Evolutionary conservation across 768 basidiomycete species (phyloP).

Genomic region (Russula dissimulans): DNA sequence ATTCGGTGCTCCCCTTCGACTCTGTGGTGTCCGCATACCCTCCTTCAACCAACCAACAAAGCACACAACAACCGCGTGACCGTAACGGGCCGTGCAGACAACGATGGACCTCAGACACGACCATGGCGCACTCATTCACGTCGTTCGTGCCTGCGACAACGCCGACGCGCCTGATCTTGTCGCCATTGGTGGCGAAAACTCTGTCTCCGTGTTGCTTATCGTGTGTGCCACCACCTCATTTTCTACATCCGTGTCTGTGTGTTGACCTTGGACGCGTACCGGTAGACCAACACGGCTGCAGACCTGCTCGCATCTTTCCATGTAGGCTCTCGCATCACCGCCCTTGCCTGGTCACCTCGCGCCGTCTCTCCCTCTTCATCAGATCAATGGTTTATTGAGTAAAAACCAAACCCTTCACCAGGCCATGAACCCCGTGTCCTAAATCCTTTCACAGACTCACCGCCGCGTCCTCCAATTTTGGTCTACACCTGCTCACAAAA

Average conservation of each 20-base stretch:
- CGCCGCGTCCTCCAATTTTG: constrained; percentile 59
- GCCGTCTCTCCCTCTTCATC: constrained; percentile 56
- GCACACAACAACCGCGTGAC: too few relatives aligned
- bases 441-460: constrained; percentile 40
- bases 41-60: neutral
- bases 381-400: constrained; percentile 70
- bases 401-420: constrained; percentile 19
- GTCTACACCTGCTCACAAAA: constrained; percentile 62
- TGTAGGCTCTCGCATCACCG: constrained; percentile 59
- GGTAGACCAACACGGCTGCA: constrained; percentile 31
- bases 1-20: constrained; percentile 40
- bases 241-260: constrained; percentile 9
- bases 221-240: constrained; percentile 33
- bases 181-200: constrained; percentile 65
- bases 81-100: neutral
- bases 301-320: constrained; percentile 60
- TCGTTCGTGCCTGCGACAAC: constrained; percentile 52
- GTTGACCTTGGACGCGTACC: constrained; percentile 27
- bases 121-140: constrained; percentile 52
- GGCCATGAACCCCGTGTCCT: constrained; percentile 7
- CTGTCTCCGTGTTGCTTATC: constrained; percentile 58
- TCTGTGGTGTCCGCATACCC: neutral
- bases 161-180: constrained; percentile 60
- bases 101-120: constrained; percentile 51
- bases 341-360: constrained; percentile 70